Evolutionary conservation across 2,329 filamentous ascomycete genomes (phyloP).

Genomic region (Lachnellula hyalina): DNA sequence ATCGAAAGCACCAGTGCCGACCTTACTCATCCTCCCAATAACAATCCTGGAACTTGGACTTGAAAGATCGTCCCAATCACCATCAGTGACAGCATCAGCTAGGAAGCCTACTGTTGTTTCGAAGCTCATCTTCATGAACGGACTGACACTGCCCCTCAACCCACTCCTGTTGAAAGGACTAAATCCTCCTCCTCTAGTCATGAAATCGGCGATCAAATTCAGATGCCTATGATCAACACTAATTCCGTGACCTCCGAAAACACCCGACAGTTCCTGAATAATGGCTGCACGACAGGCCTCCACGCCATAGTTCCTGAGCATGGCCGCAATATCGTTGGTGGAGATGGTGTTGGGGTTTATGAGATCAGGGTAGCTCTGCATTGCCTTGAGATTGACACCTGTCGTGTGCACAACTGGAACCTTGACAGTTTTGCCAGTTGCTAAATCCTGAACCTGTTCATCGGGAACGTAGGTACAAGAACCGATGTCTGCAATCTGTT

Average conservation of each 20-base stretch:
- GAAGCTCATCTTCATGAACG: constrained; percentile 99
- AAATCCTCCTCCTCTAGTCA: constrained; percentile 91
- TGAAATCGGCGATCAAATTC: constrained; percentile 93
- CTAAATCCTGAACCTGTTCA: constrained; percentile 46
- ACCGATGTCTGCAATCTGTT: constrained; percentile 74
- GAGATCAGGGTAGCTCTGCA: constrained; percentile 81
- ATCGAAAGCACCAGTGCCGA: constrained; percentile 91
- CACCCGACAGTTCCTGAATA: constrained; percentile 74
- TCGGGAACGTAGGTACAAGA: constrained; percentile 62
- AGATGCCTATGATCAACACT: constrained; percentile 86
- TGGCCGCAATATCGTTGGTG: constrained; percentile 88
- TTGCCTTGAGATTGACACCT: constrained; percentile 83
- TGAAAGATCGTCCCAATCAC: constrained; percentile 82
- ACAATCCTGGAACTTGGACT: constrained; percentile 87
- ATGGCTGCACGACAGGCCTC: constrained; percentile 88
- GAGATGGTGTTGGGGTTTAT: constrained; percentile 81
- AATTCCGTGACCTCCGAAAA: constrained; percentile 91
- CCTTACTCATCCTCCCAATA: constrained; percentile 72
- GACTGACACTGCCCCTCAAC: constrained; percentile 75
- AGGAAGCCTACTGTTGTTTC: constrained; percentile 94
- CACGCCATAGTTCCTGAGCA: constrained; percentile 83
- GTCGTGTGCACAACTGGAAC: constrained; percentile 66
- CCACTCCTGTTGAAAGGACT: constrained; percentile 90
- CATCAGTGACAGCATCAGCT: constrained; percentile 83
- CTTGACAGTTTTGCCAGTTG: constrained; percentile 44